phyloP scores from a whole-genome alignment of 768 basidiomycete genomes.

The Strobilomyces dryophilus region DNA sequence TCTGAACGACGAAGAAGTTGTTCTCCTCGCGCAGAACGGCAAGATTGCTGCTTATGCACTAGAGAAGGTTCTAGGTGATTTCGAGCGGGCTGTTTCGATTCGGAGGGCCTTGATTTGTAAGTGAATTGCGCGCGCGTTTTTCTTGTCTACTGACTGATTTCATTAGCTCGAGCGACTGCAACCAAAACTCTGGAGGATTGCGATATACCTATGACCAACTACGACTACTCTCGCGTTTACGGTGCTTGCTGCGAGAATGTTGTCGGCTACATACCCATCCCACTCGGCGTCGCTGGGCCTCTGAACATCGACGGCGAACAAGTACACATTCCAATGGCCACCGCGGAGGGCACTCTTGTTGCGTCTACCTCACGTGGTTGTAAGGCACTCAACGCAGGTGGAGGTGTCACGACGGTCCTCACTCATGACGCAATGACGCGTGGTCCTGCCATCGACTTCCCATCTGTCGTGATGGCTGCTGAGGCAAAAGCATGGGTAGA shows the following conservation, averaged over 20 bases:
- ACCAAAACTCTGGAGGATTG: conserved; percentile 84
- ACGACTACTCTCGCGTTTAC: conserved; percentile 91
- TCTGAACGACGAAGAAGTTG: conserved; percentile 89
- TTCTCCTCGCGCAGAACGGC: conserved; percentile 81
- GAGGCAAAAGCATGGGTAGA: conserved; percentile 87
- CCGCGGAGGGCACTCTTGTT: conserved; percentile 98
- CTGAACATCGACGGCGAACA: conserved; percentile 82
- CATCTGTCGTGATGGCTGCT: conserved; percentile 72
- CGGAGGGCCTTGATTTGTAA: conserved; percentile 87
- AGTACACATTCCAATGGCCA: conserved; percentile 97
- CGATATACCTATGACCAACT: conserved; percentile 75
- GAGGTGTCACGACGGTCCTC: conserved; percentile 92
- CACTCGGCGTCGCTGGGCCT: conserved; percentile 95
- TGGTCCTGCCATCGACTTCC: conserved; percentile 98
- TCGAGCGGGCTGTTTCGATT: conserved; percentile 82
- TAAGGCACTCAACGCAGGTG: conserved; percentile 95
- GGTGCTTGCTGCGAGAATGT: conserved; percentile 99
- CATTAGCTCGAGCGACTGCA: conserved; percentile 71
- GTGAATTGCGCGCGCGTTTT: conserved; percentile 24
- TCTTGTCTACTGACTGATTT: conserved; percentile 2
- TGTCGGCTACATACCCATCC: conserved; percentile 93
- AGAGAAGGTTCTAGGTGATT: conserved; percentile 89
- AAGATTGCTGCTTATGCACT: conserved; percentile 94
- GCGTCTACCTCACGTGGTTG: conserved; percentile 97
- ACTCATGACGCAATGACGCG: conserved; percentile 96